A percentile compares a stretch with the other conserved stretches of the same genome.
Conservation (phyloP, 2,329 filamentous ascomycete species). For the Neonectria neomacrospora region DNA sequence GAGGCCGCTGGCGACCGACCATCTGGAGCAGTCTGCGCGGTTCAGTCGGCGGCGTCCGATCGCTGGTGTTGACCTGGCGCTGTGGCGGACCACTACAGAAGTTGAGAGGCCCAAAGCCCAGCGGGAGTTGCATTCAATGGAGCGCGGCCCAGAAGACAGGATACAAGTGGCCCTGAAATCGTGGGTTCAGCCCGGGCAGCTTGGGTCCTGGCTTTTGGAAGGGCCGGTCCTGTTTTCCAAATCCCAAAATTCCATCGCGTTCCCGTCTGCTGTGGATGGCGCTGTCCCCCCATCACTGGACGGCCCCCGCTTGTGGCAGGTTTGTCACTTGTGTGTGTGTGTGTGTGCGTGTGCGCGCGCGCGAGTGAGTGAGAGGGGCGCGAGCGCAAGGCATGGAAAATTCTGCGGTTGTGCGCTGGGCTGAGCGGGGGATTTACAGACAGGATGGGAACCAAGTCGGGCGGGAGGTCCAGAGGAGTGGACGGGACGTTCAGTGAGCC, state of each 20-base stretch:
- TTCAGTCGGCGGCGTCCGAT: background rate
- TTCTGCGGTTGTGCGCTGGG: constrained; percentile 16
- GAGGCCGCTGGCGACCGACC: background rate
- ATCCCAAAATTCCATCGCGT: background rate
- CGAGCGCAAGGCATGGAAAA: background rate
- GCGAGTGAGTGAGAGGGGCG: background rate
- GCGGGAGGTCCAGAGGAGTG: constrained; percentile 14
- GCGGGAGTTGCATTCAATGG: constrained; percentile 5
- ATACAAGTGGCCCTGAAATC: background rate
- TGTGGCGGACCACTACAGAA: background rate
- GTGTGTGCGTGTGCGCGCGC: constrained; percentile 1
- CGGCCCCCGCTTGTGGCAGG: constrained; percentile 6
- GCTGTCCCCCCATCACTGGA: constrained; percentile 5
- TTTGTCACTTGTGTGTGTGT: background rate
- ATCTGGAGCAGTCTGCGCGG: background rate
- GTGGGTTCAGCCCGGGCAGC: background rate
- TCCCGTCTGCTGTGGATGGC: constrained; percentile 18
- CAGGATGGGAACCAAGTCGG: background rate
- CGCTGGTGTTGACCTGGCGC: constrained; percentile 1
- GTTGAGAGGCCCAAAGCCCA: constrained; percentile 3
- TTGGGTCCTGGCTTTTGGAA: constrained; percentile 5
- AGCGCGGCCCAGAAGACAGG: background rate
- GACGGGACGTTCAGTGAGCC: constrained; percentile 7
- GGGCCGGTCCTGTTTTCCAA: constrained; percentile 5
- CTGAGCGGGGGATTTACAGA: constrained; percentile 13